Evolutionary conservation across 441 rosid species (phyloP).

Genomic region (Metrosideros polymorpha): DNA sequence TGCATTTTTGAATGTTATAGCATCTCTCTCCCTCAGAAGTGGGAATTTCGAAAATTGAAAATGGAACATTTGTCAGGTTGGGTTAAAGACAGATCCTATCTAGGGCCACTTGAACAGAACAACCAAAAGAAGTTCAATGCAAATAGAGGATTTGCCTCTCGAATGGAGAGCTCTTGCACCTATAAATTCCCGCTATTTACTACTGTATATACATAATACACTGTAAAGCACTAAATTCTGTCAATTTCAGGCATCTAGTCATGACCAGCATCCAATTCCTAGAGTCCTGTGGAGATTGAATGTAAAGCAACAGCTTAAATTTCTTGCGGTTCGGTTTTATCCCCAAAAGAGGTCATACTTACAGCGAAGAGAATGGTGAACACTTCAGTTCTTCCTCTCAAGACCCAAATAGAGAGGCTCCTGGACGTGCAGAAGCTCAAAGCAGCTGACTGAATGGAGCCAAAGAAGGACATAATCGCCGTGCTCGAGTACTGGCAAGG

Average conservation of each 20-base stretch:
- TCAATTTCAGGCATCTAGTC: not conserved
- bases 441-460: slow-evolving; percentile 46
- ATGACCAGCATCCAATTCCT: not conserved
- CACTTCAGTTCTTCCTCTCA: slow-evolving; percentile 33
- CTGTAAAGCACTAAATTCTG: not conserved
- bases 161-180: not conserved
- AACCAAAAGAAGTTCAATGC: not conserved
- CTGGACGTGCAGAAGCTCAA: slow-evolving; percentile 20
- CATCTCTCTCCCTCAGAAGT: not conserved
- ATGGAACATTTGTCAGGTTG: not conserved
- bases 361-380: slow-evolving; percentile 33
- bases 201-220: not conserved
- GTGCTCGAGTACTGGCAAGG: slow-evolving; percentile 58
- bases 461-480: slow-evolving; percentile 43
- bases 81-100: not conserved
- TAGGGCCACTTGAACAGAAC: not conserved
- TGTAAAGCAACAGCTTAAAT: not conserved
- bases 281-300: not conserved
- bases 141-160: not conserved
- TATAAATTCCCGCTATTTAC: not conserved
- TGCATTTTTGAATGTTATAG: not conserved
- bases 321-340: not conserved
- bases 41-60: not conserved
- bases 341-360: slow-evolving; percentile 4
- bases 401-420: slow-evolving; percentile 30